A percentile compares a stretch with the other conserved stretches of the same genome.
phyloP scores from a whole-genome alignment of 2,329 filamentous ascomycete genomes.

The Drechslera avenae region DNA sequence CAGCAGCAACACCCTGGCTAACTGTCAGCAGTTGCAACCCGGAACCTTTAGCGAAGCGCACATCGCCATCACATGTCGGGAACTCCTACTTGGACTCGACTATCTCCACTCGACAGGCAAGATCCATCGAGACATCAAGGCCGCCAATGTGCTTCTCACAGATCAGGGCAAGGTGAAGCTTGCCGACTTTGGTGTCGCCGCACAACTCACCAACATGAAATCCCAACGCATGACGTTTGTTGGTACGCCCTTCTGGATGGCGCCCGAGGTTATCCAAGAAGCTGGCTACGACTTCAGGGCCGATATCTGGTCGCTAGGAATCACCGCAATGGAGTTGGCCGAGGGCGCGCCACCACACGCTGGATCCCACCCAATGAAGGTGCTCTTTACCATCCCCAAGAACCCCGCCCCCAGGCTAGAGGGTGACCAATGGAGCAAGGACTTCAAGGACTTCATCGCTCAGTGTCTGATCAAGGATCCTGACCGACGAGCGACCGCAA shows the following conservation, averaged over 20 bases:
- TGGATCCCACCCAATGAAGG: constrained; percentile 98
- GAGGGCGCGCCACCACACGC: constrained; percentile 92
- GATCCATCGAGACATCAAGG: constrained; percentile 96
- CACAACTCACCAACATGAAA: constrained; percentile 96
- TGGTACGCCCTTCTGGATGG: constrained; percentile 99
- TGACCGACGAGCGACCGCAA: constrained; percentile 80
- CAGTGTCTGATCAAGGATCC: constrained; percentile 92
- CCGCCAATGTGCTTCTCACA: constrained; percentile 93
- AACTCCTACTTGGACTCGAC: constrained; percentile 86
- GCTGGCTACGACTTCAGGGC: constrained; percentile 97
- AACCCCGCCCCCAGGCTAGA: constrained; percentile 83
- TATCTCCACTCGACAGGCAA: constrained; percentile 94
- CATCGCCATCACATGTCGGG: constrained; percentile 91
- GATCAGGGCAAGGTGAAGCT: constrained; percentile 90
- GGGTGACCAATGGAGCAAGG: constrained; percentile 77
- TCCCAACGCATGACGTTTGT: constrained; percentile 97
- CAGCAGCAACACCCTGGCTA: constrained; percentile 14
- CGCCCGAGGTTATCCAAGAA: constrained; percentile 96
- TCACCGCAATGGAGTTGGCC: constrained; percentile 90
- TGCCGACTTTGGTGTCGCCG: constrained; percentile 95
- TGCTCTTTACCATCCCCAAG: constrained; percentile 94
- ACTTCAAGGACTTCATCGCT: constrained; percentile 93
- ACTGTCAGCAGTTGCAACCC: constrained; percentile 73
- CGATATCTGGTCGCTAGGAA: constrained; percentile 95
- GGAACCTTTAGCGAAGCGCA: constrained; percentile 86